phyloP scores from a whole-genome alignment of 2,329 filamentous ascomycete species.

The Exophiala sp. region DNA sequence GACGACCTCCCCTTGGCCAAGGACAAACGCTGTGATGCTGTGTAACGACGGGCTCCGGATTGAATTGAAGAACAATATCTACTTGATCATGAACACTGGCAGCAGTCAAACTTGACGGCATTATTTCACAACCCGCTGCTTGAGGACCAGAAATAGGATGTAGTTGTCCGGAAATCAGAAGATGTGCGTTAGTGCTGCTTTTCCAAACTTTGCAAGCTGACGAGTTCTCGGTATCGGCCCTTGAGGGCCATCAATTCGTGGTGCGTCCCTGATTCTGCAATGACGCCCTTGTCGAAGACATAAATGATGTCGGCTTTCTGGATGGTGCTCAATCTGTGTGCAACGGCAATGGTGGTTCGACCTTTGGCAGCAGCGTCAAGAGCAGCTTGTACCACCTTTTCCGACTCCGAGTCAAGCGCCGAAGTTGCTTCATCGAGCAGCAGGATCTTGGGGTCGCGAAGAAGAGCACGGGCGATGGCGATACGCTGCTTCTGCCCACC shows the following conservation, averaged over 20 bases:
- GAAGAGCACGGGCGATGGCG: constrained; percentile 84
- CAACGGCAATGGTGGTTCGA: constrained; percentile 88
- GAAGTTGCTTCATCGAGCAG: constrained; percentile 73
- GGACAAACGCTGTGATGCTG: no score
- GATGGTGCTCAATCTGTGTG: constrained; percentile 86
- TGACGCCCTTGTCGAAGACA: constrained; percentile 85
- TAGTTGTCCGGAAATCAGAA: background rate
- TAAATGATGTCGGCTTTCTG: constrained; percentile 94
- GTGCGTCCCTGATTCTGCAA: constrained; percentile 84
- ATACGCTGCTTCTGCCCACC: constrained; percentile 95
- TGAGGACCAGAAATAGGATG: background rate
- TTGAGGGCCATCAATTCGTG: constrained; percentile 57
- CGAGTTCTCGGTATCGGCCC: constrained; percentile 73
- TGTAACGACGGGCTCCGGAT: no score
- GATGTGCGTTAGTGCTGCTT: constrained; percentile 41
- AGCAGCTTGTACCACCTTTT: constrained; percentile 61
- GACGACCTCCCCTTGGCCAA: no score
- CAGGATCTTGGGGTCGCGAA: constrained; percentile 85
- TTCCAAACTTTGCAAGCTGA: constrained; percentile 74
- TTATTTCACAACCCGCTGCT: background rate
- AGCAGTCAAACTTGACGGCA: background rate
- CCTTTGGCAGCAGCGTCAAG: constrained; percentile 79
- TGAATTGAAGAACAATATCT: background rate
- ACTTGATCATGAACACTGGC: background rate
- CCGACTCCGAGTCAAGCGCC: constrained; percentile 49